Evolutionary conservation across 257 asterid species (phyloP).

Genomic region (Penstemon davidsonii): DNA sequence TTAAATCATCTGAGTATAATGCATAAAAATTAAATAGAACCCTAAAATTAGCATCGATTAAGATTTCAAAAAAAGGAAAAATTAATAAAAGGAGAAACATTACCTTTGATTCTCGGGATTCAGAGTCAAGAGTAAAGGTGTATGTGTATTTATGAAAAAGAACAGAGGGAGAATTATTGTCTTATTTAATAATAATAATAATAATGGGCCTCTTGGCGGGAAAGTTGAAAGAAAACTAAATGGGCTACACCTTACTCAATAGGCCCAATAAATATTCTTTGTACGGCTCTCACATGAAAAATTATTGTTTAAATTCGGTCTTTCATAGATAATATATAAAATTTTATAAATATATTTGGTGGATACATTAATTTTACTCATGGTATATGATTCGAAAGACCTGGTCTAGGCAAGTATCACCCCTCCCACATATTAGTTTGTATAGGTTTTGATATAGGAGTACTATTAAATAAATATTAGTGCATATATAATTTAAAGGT

Average conservation of each 20-base stretch:
- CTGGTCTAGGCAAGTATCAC: no score
- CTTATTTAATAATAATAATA: background rate
- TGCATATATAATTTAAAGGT: no score
- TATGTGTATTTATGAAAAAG: background rate
- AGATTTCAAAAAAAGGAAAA: background rate
- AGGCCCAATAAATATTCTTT: constrained; percentile 17
- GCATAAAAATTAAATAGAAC: constrained; percentile 25
- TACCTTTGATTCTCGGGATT: constrained; percentile 30
- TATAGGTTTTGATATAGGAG: no score
- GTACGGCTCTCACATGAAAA: background rate
- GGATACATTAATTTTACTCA: no score
- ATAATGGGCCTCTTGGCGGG: constrained; percentile 46
- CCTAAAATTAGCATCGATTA: constrained; percentile 31
- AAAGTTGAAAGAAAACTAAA: constrained; percentile 16
- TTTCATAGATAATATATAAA: no score
- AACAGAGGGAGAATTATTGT: constrained; percentile 11
- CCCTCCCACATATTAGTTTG: background rate
- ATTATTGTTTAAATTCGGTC: no score
- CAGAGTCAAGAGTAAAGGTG: constrained; percentile 27
- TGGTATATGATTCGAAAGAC: no score
- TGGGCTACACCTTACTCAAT: background rate
- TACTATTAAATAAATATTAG: no score
- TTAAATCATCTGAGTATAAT: constrained; percentile 4
- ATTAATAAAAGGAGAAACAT: background rate
- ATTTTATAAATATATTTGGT: no score